These are phyloP conservation scores for Eucalyptus urophylla DNA, from an alignment of 345 rosid species.

Conservation along the genomic window DNA sequence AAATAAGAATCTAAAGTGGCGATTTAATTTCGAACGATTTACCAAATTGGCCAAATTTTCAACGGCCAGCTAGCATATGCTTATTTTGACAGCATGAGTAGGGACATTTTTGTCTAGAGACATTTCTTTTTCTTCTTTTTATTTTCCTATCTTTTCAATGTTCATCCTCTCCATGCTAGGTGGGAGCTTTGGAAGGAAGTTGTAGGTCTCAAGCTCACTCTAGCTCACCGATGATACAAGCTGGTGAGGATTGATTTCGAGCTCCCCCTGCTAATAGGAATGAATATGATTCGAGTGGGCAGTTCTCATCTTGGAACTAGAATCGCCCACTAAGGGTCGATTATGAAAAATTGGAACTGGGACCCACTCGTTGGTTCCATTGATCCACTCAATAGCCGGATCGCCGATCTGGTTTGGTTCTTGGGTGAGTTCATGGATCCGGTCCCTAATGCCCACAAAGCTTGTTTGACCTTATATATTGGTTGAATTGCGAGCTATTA, in stretches of 20 bases:
- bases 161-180: neutral
- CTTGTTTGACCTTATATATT: accelerated
- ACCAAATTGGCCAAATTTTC: no score
- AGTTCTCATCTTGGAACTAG: no score
- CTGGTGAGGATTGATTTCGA: conserved; percentile 64
- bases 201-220: neutral
- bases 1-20: no score
- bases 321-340: accelerated
- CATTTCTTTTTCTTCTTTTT: no score
- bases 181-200: neutral
- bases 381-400: no score
- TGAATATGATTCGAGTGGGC: accelerated
- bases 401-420: accelerated
- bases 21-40: no score
- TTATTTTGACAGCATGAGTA: neutral
- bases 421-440: accelerated
- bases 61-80: neutral
- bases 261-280: conserved; percentile 44
- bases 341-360: accelerated
- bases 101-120: neutral
- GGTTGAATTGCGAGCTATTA: no score
- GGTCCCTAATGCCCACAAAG: no score
- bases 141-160: neutral
- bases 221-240: neutral
- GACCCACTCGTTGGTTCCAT: no score